Evolutionary conservation across 129 eudicot species (phyloP), one percentile per base, ranked within the genome.

Genomic region (Deinandra increscens): DNA sequence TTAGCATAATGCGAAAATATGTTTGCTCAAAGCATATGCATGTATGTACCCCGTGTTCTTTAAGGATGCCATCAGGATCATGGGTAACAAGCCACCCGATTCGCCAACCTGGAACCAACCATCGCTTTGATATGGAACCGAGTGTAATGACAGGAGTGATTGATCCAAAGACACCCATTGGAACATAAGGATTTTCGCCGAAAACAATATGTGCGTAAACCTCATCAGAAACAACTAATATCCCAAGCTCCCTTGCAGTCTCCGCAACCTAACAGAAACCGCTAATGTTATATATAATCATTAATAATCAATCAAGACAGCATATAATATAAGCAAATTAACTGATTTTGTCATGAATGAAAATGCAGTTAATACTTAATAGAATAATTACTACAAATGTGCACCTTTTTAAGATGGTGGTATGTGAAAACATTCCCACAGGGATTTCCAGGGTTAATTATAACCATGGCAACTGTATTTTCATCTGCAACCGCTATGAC

Each of bases 391-490:
- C 10, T 59, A 45, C 60, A 18, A 42, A 63, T 50, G 50, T 54
- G 34, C 39, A 88, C 96, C 92, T 89, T 83, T 41, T 89, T 77
- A n/a, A 89, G 77, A 81, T 89, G 92, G 19, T 81, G 43, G 41
- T 81, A 51, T 18, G 80, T 78, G 68, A 42, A 89, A 26, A 89
- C 96, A 81, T 86, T 89, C 36, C 96, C 96, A 77, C 96, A 86
- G 43, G 96, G 96, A 75, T 89, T 89, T 11, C 96, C 96, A 9
- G 96, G 96, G 70, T 86, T 89, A 9, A 89, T 89, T 51, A 89
- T 56, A 51, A 85, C 85, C 76, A 89, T 79, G 12, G 87, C 96
- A 38, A 83, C 92, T 42, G 96, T 89, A 43, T 89, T 86, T 46
- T 84, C 87, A 86, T 89, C 87, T 13, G 92, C 83, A 3, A 89